Conservation (phyloP, 257 asterid species). For the Linderniella brevidens region DNA sequence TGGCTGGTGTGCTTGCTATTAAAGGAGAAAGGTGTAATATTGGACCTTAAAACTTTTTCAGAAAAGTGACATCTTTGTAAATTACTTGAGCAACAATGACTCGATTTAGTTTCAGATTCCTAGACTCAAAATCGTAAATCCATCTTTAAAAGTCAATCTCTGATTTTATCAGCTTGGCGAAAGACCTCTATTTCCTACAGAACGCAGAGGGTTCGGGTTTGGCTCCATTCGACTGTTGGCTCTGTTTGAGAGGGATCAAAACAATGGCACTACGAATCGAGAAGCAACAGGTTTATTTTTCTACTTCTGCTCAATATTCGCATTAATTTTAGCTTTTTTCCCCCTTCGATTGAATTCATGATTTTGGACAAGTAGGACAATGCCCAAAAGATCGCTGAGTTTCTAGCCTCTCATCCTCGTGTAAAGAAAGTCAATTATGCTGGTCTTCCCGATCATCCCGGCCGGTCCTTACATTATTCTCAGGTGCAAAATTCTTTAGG, state of each 20-base stretch:
- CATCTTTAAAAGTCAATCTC: too few species aligned
- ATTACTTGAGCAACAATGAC: neutral
- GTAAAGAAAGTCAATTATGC: constrained; percentile 63
- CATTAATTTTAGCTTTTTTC: neutral
- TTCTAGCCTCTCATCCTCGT: constrained; percentile 53
- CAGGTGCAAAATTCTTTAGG: constrained; percentile 41
- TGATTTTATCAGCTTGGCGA: constrained; percentile 39
- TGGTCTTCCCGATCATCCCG: constrained; percentile 64
- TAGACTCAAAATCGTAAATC: too few species aligned
- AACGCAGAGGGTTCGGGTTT: constrained; percentile 91
- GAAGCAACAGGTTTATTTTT: constrained; percentile 58
- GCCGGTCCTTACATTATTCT: constrained; percentile 54
- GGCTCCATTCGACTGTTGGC: constrained; percentile 97
- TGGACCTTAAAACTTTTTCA: neutral
- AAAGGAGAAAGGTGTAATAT: constrained; percentile 51
- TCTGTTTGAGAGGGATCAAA: constrained; percentile 84
- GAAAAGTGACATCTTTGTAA: too few species aligned
- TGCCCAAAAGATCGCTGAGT: constrained; percentile 81
- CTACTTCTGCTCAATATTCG: neutral
- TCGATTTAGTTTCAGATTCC: constrained; percentile 3
- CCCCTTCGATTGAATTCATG: too few species aligned
- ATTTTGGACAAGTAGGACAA: constrained; percentile 33
- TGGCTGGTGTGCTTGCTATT: constrained; percentile 73
- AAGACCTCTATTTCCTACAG: constrained; percentile 63
- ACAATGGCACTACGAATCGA: constrained; percentile 81